Percentiles rank a stretch among this genome's conserved stretches.
Evolutionary conservation across 2,329 filamentous ascomycete genomes (phyloP).

Genomic region (Chrysoporthe austroafricana): DNA sequence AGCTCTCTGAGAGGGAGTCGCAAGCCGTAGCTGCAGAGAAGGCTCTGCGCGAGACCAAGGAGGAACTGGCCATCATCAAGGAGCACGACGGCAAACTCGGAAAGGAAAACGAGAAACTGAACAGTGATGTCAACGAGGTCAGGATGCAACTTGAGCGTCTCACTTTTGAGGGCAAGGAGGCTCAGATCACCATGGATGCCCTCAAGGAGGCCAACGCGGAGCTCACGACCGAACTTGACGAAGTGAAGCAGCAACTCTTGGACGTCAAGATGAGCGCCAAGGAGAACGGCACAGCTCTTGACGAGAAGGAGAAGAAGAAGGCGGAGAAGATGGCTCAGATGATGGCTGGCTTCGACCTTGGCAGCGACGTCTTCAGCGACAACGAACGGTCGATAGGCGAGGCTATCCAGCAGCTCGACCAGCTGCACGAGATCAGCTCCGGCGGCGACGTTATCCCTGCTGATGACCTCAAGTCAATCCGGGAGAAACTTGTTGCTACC

Average conservation of each 20-base stretch:
- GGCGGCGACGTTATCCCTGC: conserved; percentile 79
- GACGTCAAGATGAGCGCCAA: conserved; percentile 97
- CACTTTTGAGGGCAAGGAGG: conserved; percentile 94
- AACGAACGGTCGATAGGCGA: conserved; percentile 86
- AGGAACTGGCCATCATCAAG: conserved; percentile 83
- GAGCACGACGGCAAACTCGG: conserved; percentile 82
- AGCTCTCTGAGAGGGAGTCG: conserved; percentile 90
- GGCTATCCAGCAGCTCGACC: conserved; percentile 82
- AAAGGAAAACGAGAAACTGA: conserved; percentile 89
- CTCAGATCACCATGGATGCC: conserved; percentile 95
- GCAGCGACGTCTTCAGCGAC: conserved; percentile 88
- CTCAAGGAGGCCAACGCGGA: conserved; percentile 95
- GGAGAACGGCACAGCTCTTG: conserved; percentile 84
- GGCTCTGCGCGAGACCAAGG: conserved; percentile 78
- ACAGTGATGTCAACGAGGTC: conserved; percentile 84
- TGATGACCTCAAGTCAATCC: conserved; percentile 78
- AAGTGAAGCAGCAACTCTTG: conserved; percentile 92
- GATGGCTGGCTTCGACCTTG: conserved; percentile 98
- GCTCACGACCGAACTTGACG: conserved; percentile 88
- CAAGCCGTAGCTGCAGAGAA: conserved; percentile 80
- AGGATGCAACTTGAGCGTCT: conserved; percentile 97
- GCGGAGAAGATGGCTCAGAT: conserved; percentile 99
- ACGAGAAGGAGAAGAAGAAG: conserved; percentile 99
- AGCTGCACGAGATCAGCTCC: conserved; percentile 75
- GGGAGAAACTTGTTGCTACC: conserved; percentile 80